Evolutionary conservation across 129 eudicot species (phyloP).

Genomic region (Arctium lappa): DNA sequence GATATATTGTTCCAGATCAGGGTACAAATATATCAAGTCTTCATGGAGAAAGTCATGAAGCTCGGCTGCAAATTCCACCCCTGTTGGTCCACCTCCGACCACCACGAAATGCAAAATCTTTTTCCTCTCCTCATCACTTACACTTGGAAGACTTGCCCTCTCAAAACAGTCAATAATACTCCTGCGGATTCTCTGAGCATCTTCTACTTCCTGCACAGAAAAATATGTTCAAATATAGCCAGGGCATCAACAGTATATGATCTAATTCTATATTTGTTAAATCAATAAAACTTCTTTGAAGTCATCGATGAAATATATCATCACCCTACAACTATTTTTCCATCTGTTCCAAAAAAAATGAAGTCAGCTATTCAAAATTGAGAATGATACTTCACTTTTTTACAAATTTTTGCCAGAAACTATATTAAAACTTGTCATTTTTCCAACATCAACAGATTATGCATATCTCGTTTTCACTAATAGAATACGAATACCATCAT

Average conservation of each 20-base stretch:
- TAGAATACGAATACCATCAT: neutral
- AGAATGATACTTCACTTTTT: neutral
- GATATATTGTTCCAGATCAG: slow-evolving; percentile 43
- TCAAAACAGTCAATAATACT: slow-evolving; percentile 71
- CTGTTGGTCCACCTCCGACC: slow-evolving; percentile 90
- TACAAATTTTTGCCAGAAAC: neutral
- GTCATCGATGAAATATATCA: neutral
- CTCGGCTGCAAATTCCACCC: slow-evolving; percentile 87
- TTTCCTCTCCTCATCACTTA: slow-evolving; percentile 67
- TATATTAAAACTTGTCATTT: neutral
- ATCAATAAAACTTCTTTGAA: neutral
- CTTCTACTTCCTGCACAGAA: slow-evolving; percentile 67
- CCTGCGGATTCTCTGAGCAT: slow-evolving; percentile 67
- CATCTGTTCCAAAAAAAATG: neutral
- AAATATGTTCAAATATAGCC: neutral
- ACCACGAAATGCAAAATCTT: slow-evolving; percentile 76
- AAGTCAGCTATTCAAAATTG: neutral
- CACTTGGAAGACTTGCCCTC: slow-evolving; percentile 68
- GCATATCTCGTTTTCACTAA: neutral
- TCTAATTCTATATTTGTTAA: neutral
- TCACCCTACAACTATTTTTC: neutral
- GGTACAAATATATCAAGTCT: slow-evolving; percentile 57
- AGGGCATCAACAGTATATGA: neutral
- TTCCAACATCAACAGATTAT: neutral
- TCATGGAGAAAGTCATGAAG: slow-evolving; percentile 76